Base-by-base conservation (phyloP, 2,329 filamentous ascomycete genomes). In the Nothophoma quercina region DNA sequence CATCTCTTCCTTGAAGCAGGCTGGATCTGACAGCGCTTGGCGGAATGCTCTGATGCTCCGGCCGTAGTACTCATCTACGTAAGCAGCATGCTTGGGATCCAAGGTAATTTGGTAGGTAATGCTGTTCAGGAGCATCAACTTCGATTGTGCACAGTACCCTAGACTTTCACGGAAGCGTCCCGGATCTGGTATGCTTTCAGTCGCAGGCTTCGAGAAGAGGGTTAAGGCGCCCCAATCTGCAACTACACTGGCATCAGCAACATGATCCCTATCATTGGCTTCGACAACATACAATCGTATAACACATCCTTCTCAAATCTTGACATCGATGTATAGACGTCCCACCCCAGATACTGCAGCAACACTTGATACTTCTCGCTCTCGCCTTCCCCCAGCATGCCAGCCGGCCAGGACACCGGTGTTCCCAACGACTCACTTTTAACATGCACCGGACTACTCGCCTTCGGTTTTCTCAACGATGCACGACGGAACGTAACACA, bases 181-280 rank as follows among this genome's bases (percentile, higher is more conserved):
- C n/a, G 42, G 47, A 3, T 51, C 42, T 1, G 50, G 43, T 15
- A 16, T 9, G 18, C 25, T 53, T 22, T 53, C 43, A 25, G 23
- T 33, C 6, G 36, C 42, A 26, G 41, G 40, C 32, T 26, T 47
- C 10, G 47, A 28, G 23, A 51, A 51, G 9, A 55, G 36, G 6
- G 41, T 51, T n/a, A 49, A 10, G 12, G 46, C 52, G 18, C 52
- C 46, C 46, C 52, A 55, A 7, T 55, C 41, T 13, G 42, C 52
- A n/a, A 51, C 52, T 55, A 18, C 8, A 23, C 12, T 16, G 10
- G 12, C 8, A 22, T 50, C 19, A 50, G 15, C 25, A 12, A 6
- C 25, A 26, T 12, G 12, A 26, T 12, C 25, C 25, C 25, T 7
- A 7, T 7, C 10, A 23, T 7, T n/a, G 19, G 7, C n/a, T 13